Conservation (phyloP, 495 filamentous ascomycete genomes). For the Penicillium bovifimosum region DNA sequence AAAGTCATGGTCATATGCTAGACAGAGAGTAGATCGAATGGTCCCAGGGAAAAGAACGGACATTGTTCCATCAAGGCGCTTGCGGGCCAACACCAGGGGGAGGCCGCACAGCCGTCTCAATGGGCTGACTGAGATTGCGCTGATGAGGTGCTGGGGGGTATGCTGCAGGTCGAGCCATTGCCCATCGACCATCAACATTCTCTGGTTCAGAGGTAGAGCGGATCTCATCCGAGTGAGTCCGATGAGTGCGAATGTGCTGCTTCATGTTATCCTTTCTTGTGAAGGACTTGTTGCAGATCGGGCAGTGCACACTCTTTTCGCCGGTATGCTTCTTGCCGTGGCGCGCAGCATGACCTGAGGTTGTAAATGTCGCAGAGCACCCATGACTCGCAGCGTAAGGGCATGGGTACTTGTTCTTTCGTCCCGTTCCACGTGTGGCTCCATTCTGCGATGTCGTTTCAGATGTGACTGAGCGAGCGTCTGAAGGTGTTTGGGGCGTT, state of each 20-base stretch:
- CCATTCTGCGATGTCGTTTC: constrained; percentile 22
- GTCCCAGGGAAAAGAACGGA: background rate
- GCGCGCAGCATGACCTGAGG: constrained; percentile 91
- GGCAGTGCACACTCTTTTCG: constrained; percentile 87
- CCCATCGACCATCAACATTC: constrained; percentile 17
- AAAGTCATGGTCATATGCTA: background rate
- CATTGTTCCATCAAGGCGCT: background rate
- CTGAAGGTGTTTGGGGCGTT: constrained; percentile 20
- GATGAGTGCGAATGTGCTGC: constrained; percentile 88
- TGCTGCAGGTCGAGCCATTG: constrained; percentile 6
- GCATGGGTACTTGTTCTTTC: constrained; percentile 53
- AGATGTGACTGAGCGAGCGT: constrained; percentile 25
- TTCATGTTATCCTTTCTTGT: constrained; percentile 99
- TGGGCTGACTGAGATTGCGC: constrained; percentile 23
- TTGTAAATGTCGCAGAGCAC: constrained; percentile 84
- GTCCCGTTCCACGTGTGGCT: constrained; percentile 12
- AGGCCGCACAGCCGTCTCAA: constrained; percentile 12
- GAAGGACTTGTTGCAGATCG: constrained; percentile 88
- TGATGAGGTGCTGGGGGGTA: constrained; percentile 18
- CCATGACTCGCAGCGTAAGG: constrained; percentile 57
- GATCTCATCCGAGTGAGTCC: constrained; percentile 37
- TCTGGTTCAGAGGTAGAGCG: constrained; percentile 27
- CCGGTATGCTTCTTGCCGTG: constrained; percentile 96
- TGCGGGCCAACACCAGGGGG: constrained; percentile 1
- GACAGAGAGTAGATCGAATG: background rate